Conservation (phyloP, 2,329 filamentous ascomycete species). For the Diaporthe capsici region DNA sequence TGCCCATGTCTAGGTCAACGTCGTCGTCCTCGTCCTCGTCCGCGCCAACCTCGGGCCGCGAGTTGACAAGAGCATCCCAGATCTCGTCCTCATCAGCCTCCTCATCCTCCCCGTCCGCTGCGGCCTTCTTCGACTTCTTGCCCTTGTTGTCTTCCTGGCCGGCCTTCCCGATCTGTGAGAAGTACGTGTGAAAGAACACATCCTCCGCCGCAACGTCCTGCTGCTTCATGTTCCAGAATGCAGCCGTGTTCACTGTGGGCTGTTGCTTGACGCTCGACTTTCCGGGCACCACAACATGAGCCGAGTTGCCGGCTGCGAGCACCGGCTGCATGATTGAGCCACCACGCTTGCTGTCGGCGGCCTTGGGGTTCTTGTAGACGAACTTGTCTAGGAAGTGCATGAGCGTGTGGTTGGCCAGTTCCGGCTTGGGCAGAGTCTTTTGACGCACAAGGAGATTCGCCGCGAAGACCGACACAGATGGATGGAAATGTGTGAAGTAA, state of each 20-base stretch:
- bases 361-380: conserved; percentile 95
- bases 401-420: conserved; percentile 89
- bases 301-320: conserved; percentile 63
- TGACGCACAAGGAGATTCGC: conserved; percentile 77
- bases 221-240: conserved; percentile 93
- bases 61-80: conserved; percentile 90
- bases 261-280: conserved; percentile 57
- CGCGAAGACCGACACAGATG: conserved; percentile 90
- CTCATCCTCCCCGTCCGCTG: conserved; percentile 63
- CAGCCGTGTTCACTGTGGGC: conserved; percentile 80
- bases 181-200: conserved; percentile 99
- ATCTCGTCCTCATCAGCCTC: conserved; percentile 83
- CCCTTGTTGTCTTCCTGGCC: conserved; percentile 66
- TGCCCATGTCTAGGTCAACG: conserved; percentile 63
- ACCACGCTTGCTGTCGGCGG: conserved; percentile 76
- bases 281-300: conserved; percentile 69
- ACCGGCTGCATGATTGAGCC: conserved; percentile 98
- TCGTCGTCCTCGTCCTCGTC: conserved; percentile 64
- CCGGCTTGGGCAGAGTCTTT: conserved; percentile 86
- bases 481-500: conserved; percentile 88
- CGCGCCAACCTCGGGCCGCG: conserved; percentile 82
- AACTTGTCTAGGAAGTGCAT: conserved; percentile 98
- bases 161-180: conserved; percentile 79
- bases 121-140: conserved; percentile 52
- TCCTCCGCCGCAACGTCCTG: conserved; percentile 92